Conservation (phyloP, 768 basidiomycete species). For the Pleurotus giganteus region DNA sequence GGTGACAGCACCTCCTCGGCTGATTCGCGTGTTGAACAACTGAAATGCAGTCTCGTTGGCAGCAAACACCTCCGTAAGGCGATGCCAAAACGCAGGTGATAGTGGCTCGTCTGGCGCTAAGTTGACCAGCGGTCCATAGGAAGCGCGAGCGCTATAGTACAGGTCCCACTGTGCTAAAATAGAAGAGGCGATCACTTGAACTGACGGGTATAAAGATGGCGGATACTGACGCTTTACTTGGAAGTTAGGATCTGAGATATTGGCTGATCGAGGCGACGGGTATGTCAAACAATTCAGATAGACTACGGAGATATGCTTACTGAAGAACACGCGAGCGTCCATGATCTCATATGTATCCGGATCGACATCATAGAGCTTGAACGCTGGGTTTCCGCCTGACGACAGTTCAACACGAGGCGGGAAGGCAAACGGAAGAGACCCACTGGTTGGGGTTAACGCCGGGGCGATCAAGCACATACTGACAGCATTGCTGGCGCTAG, state of each 20-base stretch:
- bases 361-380: conserved; percentile 40
- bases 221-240: conserved; percentile 19
- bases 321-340: conserved; percentile 30
- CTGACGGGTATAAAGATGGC: background rate
- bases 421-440: conserved; percentile 5
- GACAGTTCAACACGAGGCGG: background rate
- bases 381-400: conserved; percentile 35
- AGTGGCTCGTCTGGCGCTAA: conserved; percentile 29
- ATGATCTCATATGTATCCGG: conserved; percentile 40
- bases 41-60: conserved; percentile 43
- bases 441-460: conserved; percentile 39
- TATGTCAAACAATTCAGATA: background rate
- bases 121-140: conserved; percentile 28
- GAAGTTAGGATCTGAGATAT: conserved; percentile 24
- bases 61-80: conserved; percentile 51
- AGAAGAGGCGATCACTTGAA: conserved; percentile 12
- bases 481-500: conserved; percentile 26
- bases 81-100: conserved; percentile 58
- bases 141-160: conserved; percentile 34
- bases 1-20: conserved; percentile 33
- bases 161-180: conserved; percentile 28
- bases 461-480: conserved; percentile 31
- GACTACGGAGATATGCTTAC: conserved; percentile 18
- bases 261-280: conserved; percentile 15
- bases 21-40: conserved; percentile 43